Base-by-base conservation (phyloP, 1,139 yeast species). In the Geotrichum phurueaensis region DNA sequence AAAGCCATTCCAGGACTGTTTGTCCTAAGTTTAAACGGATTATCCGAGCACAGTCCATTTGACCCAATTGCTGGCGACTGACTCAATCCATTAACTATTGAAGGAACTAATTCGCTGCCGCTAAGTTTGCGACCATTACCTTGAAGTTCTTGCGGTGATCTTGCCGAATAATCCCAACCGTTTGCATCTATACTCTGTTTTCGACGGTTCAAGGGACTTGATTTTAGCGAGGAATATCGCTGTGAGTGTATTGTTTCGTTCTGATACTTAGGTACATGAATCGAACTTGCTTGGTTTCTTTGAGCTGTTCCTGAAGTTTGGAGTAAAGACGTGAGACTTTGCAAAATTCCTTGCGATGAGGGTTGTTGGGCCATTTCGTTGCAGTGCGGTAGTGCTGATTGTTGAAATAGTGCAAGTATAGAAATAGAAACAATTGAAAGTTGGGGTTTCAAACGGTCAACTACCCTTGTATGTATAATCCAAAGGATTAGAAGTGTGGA, bases 151-250 rank as follows among this genome's bases (percentile, higher is more conserved):
- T 39, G 47, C 20, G 47, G 47, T 39, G n/a, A 9, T 74, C 75
- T 27, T 71, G 69, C 10, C 78, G 76, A 15, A 77, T 71, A 6
- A 69, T 68, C 57, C 75, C 76, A 10, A 78, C 72, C 2, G 68
- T 62, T 49, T 65, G 66, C 3, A 74, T 65, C 33, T 71, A 67
- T 15, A 67, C 64, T 57, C 69, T 73, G 48, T 75, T 59, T 12
- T 63, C 63, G 22, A 39, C 47, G 47, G 9, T 9, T n/a, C 18
- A 39, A 15, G 20, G n/a, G 47, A 15, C 31, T 51, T 48, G 18
- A 45, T 22, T 18, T 53, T 45, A 47, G 15, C 27, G 51, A 25
- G n/a, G 57, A 54, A 20, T 31, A 47, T 47, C 18, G 31, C n/a
- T 47, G 43, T n/a, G 31, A 36, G 18, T 54, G 23, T 2, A 31